Conservation (phyloP, 345 rosid species). For the Capsella bursapastoris region DNA sequence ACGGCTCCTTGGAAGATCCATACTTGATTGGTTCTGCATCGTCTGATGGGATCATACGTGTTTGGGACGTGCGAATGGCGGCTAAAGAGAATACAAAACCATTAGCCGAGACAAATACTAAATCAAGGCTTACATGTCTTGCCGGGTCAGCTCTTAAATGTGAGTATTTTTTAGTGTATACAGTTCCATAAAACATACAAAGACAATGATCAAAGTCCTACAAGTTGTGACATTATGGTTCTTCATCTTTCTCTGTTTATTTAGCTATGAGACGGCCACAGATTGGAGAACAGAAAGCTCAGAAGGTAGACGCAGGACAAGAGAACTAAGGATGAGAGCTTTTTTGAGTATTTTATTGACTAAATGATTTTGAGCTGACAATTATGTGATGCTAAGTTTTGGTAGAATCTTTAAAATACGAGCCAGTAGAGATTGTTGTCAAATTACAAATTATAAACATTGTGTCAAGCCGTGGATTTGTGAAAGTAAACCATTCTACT, state of each 20-base stretch:
- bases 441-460: conserved; percentile 4
- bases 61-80: conserved; percentile 90
- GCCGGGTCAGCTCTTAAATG: conserved; percentile 79
- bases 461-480: background rate
- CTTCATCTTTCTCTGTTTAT: conserved; percentile 9
- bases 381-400: conserved; percentile 20
- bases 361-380: conserved; percentile 3
- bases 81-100: conserved; percentile 67
- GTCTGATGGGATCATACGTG: conserved; percentile 87
- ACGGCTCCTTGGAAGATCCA: conserved; percentile 59
- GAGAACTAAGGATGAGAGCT: conserved; percentile 23
- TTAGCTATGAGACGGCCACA: conserved; percentile 33
- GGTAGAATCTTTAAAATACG: conserved; percentile 4
- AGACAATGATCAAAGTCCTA: background rate
- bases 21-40: conserved; percentile 82
- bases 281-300: conserved; percentile 16
- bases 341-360: background rate
- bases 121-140: conserved; percentile 92
- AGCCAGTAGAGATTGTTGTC: conserved; percentile 13
- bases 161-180: conserved; percentile 44
- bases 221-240: conserved; percentile 15
- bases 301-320: conserved; percentile 29
- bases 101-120: conserved; percentile 79
- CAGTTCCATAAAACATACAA: background rate
- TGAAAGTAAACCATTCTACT: conserved; percentile 29